A percentile compares a stretch with the other conserved stretches of the same genome.
phyloP scores from a whole-genome alignment of 495 filamentous ascomycete species.

The Penicillium nucicola region DNA sequence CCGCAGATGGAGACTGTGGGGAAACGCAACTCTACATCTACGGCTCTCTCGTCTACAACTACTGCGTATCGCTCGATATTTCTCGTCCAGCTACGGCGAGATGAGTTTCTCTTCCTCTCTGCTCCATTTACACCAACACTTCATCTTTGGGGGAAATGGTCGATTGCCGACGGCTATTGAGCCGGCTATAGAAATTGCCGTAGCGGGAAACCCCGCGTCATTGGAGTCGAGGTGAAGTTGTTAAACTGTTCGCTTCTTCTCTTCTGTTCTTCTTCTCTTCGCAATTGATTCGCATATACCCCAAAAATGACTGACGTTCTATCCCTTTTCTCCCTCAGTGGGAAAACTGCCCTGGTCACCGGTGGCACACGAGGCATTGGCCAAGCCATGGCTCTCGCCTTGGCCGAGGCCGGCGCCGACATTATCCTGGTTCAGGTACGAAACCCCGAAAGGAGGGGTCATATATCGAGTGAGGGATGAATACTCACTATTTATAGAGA shows the following conservation, averaged over 20 bases:
- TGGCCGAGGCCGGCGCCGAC: slow-evolving; percentile 84
- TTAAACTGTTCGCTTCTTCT: not conserved
- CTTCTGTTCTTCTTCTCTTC: not conserved
- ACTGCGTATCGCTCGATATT: too few species aligned
- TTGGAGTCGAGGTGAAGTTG: not conserved
- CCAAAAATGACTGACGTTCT: slow-evolving; percentile 27
- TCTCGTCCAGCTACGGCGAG: too few species aligned
- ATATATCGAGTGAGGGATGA: not conserved
- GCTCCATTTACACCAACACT: too few species aligned
- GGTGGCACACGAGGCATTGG: slow-evolving; percentile 89
- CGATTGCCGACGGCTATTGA: slow-evolving; percentile 7
- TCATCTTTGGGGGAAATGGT: not conserved
- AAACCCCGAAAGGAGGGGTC: not conserved
- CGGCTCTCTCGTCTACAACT: too few species aligned
- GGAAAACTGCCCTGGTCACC: slow-evolving; percentile 76
- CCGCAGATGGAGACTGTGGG: too few species aligned
- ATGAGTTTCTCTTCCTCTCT: too few species aligned
- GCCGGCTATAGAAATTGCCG: slow-evolving; percentile 4
- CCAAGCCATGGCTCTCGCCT: slow-evolving; percentile 73
- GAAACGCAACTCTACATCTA: too few species aligned
- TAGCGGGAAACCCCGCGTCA: slow-evolving; percentile 1
- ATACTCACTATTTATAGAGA: slow-evolving; percentile 42
- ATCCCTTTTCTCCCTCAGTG: slow-evolving; percentile 44
- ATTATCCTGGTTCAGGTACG: slow-evolving; percentile 60
- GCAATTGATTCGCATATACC: not conserved